Percentiles rank a stretch among this genome's conserved stretches.
These are phyloP conservation scores for Fonsecaea pedrosoi DNA, from an alignment of 2,329 filamentous ascomycete genomes.

Conservation along the genomic window DNA sequence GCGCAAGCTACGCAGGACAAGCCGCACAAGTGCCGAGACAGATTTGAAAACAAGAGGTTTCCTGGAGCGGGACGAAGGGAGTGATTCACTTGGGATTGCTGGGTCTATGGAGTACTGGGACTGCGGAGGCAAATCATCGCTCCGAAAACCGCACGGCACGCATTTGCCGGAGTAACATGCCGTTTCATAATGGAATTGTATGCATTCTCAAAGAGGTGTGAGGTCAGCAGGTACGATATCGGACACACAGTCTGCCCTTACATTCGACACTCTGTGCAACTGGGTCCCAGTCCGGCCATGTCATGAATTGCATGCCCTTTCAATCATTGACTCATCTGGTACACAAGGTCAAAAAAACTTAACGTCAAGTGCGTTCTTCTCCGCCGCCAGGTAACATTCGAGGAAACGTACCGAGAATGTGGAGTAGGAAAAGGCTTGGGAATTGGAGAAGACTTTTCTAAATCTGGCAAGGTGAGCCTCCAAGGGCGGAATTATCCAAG, in stretches of 20 bases:
- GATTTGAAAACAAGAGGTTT: not conserved
- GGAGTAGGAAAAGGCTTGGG: constrained; percentile 3
- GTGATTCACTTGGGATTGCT: not conserved
- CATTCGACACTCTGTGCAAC: not conserved
- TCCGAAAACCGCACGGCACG: constrained; percentile 17
- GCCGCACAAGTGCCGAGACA: not conserved
- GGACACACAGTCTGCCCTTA: not conserved
- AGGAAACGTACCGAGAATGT: constrained; percentile 7
- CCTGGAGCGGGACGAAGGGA: not conserved
- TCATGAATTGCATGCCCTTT: not conserved
- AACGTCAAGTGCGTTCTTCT: constrained; percentile 16
- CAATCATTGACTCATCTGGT: constrained; percentile 1
- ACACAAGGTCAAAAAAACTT: not conserved
- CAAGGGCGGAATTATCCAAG: constrained; percentile 1
- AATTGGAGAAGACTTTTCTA: constrained; percentile 19
- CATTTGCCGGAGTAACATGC: constrained; percentile 11
- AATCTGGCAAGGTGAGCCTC: not conserved
- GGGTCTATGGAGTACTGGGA: constrained; percentile 2
- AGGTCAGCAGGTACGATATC: constrained; percentile 1
- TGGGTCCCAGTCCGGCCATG: not conserved
- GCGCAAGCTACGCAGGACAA: not conserved
- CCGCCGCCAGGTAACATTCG: constrained; percentile 11
- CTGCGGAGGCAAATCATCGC: constrained; percentile 9
- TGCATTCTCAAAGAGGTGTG: not conserved
- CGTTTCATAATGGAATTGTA: not conserved